Base-by-base conservation (phyloP, 1,139 yeast species). In the Blastobotrys arbuscula region DNA sequence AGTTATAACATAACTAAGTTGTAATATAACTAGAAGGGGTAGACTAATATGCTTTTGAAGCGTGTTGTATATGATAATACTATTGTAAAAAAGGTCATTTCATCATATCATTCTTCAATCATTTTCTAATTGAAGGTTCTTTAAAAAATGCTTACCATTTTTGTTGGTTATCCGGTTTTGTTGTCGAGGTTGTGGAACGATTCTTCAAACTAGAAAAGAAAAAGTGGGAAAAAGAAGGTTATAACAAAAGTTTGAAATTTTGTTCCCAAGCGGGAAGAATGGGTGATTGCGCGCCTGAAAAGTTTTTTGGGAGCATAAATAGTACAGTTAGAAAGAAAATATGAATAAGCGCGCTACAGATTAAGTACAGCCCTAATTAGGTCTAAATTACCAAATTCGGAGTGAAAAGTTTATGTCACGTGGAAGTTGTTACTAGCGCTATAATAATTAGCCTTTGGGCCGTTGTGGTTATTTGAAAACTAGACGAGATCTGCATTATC, bases 141-240 rank as follows among this genome's bases (percentile, higher is more conserved):
- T n/a, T n/a, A 5, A 36, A 4, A 5, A 3, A 28, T 39, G 21
- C 43, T 16, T 39, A 39, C 43, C 43, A 39, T 39, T 39, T 26
- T 39, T 39, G 26, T 39, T 39, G 33, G 16, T 8, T 38, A 10
- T 12, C 18, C n/a, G 16, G 34, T 26, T 20, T 4, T 16, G 39
- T 33, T 31, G 44, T 42, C 30, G 39, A 34, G 23, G 30, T 28
- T 19, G 35, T 39, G 19, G 35, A 23, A 39, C 24, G 8, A 18
- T 20, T 24, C 19, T 3, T n/a, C 23, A n/a, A 20, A 19, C 5
- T 3, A 13, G 8, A 39, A 39, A 39, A 39, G 16, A 21, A 23
- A 23, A 36, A 19, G n/a, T 5, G 24, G 26, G 23, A 24, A 13
- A 19, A 18, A 34, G 10, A 33, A 7, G 7, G 9, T 26, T 13